These are phyloP conservation scores for Sporothrix euskadiensis DNA, from an alignment of 2,329 filamentous ascomycete species.

Conservation along the genomic window DNA sequence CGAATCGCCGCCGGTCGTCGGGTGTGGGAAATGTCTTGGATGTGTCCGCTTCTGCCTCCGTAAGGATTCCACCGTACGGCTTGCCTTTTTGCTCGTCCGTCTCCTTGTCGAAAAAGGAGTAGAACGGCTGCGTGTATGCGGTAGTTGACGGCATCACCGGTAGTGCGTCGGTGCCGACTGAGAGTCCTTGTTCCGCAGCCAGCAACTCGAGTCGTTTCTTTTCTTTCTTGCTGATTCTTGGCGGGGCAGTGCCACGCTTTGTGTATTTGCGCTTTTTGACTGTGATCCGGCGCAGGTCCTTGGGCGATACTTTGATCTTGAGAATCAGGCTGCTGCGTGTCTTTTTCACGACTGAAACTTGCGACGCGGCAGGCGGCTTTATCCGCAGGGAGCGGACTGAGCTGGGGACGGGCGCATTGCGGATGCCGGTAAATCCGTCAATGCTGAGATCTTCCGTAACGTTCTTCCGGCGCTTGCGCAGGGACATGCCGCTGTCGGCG, in stretches of 20 bases:
- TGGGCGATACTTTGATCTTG: conserved; percentile 58
- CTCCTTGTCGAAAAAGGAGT: conserved; percentile 86
- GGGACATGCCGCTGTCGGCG: conserved; percentile 55
- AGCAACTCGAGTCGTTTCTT: conserved; percentile 26
- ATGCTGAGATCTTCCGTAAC: conserved; percentile 47
- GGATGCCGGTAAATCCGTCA: conserved; percentile 39
- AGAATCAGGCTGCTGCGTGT: conserved; percentile 54
- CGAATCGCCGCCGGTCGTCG: conserved; percentile 81
- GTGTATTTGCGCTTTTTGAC: conserved; percentile 56
- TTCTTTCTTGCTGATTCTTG: conserved; percentile 38
- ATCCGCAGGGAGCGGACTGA: conserved; percentile 62
- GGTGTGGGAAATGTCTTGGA: conserved; percentile 79
- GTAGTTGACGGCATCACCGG: conserved; percentile 26
- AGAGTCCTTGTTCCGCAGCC: conserved; percentile 14
- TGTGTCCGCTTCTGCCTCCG: conserved; percentile 86
- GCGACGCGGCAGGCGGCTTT: conserved; percentile 45
- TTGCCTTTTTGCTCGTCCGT: conserved; percentile 87
- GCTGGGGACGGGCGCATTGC: conserved; percentile 42
- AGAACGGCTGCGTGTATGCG: conserved; percentile 74
- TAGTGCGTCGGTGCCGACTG: neutral
- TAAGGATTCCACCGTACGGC: conserved; percentile 91
- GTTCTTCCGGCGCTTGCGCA: conserved; percentile 57
- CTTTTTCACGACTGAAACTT: conserved; percentile 47
- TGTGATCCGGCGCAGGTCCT: conserved; percentile 62
- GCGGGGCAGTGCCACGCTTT: conserved; percentile 47